phyloP scores from a whole-genome alignment of 805 yeast genomes.

The Candida multigemmis region DNA sequence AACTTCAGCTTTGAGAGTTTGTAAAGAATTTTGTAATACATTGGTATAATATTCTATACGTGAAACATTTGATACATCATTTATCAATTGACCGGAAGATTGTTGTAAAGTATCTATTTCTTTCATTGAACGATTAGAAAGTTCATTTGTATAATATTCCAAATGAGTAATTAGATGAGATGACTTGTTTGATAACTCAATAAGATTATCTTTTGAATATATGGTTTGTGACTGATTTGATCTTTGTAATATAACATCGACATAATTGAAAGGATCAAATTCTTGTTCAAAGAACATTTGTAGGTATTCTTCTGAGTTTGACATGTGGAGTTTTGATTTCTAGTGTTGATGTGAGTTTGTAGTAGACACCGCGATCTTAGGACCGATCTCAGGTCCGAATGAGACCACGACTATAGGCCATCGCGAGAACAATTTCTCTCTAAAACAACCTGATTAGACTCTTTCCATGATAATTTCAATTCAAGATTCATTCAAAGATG shows the following conservation, averaged over 20 bases:
- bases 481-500: slow-evolving; percentile 38
- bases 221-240: slow-evolving; percentile 4
- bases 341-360: neutral
- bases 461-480: slow-evolving; percentile 13
- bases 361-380: neutral
- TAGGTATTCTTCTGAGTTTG: slow-evolving; percentile 30
- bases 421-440: neutral
- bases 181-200: slow-evolving; percentile 37
- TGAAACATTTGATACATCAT: too few relatives aligned
- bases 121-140: too few relatives aligned
- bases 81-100: too few relatives aligned
- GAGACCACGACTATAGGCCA: neutral
- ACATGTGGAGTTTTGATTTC: neutral
- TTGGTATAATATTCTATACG: too few relatives aligned
- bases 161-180: slow-evolving; percentile 47
- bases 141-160: slow-evolving; percentile 54
- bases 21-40: too few relatives aligned
- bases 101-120: too few relatives aligned
- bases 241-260: slow-evolving; percentile 48
- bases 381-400: neutral
- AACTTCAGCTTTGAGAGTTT: too few relatives aligned
- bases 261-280: slow-evolving; percentile 55
- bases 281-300: slow-evolving; percentile 62
- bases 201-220: slow-evolving; percentile 13
- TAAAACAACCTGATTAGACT: neutral